phyloP scores from a whole-genome alignment of 352 stramenopile species.

The Phytophthora fragariae region DNA sequence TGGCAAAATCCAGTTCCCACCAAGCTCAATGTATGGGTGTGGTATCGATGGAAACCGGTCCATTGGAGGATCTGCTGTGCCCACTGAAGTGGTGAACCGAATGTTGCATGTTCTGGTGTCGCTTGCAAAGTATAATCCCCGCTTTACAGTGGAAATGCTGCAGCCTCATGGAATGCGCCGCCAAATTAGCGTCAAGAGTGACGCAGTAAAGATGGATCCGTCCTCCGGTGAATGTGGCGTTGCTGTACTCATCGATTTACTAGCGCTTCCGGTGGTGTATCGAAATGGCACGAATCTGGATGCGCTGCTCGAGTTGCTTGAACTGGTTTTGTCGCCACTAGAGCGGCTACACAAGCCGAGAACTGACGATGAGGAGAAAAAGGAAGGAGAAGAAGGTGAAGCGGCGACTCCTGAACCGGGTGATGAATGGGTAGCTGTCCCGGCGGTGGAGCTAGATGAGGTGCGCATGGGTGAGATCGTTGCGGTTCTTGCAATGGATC shows the following conservation, averaged over 20 bases:
- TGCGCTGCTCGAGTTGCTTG: slow-evolving; percentile 92
- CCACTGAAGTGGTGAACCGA: slow-evolving; percentile 89
- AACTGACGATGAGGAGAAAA: slow-evolving; percentile 58
- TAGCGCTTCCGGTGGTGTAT: slow-evolving; percentile 84
- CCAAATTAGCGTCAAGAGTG: slow-evolving; percentile 14
- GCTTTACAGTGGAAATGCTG: slow-evolving; percentile 92
- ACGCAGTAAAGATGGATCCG: slow-evolving; percentile 26
- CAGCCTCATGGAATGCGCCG: slow-evolving; percentile 65
- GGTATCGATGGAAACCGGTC: slow-evolving; percentile 40
- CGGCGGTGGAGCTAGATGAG: slow-evolving; percentile 63
- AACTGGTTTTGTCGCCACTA: slow-evolving; percentile 90
- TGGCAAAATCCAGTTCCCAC: slow-evolving; percentile 60
- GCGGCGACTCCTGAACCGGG: slow-evolving; percentile 23
- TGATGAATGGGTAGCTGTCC: slow-evolving; percentile 76
- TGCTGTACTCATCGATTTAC: slow-evolving; percentile 89
- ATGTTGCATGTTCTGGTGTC: slow-evolving; percentile 89
- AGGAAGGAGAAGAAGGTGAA: slow-evolving; percentile 44
- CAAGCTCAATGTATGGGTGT: slow-evolving; percentile 63
- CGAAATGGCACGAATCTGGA: slow-evolving; percentile 94
- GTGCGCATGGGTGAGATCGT: slow-evolving; percentile 67
- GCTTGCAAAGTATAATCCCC: slow-evolving; percentile 92
- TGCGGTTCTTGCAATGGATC: slow-evolving; percentile 76
- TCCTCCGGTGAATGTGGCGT: slow-evolving; percentile 48
- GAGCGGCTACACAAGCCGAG: slow-evolving; percentile 69
- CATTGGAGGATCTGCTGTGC: slow-evolving; percentile 46